Percentiles rank a stretch among this genome's conserved stretches.
phyloP scores from a whole-genome alignment of 768 basidiomycete genomes.

The Auricularia sp. region DNA sequence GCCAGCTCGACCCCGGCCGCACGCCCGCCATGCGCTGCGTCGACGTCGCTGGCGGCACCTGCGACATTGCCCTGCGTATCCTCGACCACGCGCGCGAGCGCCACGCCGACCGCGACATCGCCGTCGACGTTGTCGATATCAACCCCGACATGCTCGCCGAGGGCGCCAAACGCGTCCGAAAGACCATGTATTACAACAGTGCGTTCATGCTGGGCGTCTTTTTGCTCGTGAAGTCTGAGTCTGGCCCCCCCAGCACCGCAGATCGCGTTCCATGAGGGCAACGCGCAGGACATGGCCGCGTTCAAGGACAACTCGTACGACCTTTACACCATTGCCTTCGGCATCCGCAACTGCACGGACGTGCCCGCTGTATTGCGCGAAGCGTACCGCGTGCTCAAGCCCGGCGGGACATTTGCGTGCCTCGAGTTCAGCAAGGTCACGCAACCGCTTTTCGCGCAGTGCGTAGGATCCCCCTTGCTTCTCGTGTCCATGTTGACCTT shows the following conservation, averaged over 20 bases:
- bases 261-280: conserved; percentile 84
- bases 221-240: too few species aligned
- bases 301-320: conserved; percentile 83
- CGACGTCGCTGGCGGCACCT: conserved; percentile 95
- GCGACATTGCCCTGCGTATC: conserved; percentile 92
- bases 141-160: conserved; percentile 93
- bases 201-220: conserved; percentile 17
- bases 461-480: conserved; percentile 24
- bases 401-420: conserved; percentile 90
- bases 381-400: conserved; percentile 89
- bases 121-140: conserved; percentile 86
- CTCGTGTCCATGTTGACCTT: conserved; percentile 2
- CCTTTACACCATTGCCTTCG: conserved; percentile 97
- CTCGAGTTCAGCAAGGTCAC: conserved; percentile 92
- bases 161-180: conserved; percentile 80
- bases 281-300: conserved; percentile 70
- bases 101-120: conserved; percentile 81
- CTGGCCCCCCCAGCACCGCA: conserved; percentile 57
- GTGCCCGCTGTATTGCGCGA: conserved; percentile 79
- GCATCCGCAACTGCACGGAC: conserved; percentile 94
- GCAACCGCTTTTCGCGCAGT: conserved; percentile 81
- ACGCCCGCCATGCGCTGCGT: conserved; percentile 53
- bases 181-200: conserved; percentile 99
- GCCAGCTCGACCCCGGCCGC: conserved; percentile 56
- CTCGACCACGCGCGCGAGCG: conserved; percentile 84